A percentile compares a stretch with the other conserved stretches of the same genome.
phyloP scores from a whole-genome alignment of 1,284 basidiomycete species.

The Boletus sp. region DNA sequence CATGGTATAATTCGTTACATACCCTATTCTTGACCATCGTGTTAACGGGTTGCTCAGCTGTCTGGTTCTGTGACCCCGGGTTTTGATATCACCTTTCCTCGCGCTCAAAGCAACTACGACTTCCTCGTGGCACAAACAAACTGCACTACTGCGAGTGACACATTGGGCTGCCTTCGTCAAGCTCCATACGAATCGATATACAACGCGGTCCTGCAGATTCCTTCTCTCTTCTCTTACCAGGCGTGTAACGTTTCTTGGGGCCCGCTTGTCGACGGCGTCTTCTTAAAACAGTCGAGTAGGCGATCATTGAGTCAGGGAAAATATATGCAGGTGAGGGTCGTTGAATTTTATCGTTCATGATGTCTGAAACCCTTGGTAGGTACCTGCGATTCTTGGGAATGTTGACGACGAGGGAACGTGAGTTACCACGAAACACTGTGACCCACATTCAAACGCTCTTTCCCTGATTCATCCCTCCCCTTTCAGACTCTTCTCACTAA shows the following conservation, averaged over 20 bases:
- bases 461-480: not conserved
- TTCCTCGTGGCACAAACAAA: conserved; percentile 40
- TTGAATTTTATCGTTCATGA: not conserved
- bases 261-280: not conserved
- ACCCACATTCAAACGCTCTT: not conserved
- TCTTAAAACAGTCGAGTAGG: not conserved
- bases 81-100: conserved; percentile 46
- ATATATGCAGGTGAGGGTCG: conserved; percentile 16
- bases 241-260: conserved; percentile 16
- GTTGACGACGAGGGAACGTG: conserved; percentile 40
- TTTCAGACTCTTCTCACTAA: conserved; percentile 21
- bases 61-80: conserved; percentile 52
- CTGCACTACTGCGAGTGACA: conserved; percentile 40
- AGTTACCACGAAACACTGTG: conserved; percentile 7
- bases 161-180: conserved; percentile 46
- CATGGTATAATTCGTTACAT: conserved; percentile 42
- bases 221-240: conserved; percentile 19
- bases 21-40: not conserved
- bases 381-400: conserved; percentile 34
- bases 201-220: conserved; percentile 13
- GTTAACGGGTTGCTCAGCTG: not conserved
- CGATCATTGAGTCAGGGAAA: conserved; percentile 5
- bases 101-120: conserved; percentile 28
- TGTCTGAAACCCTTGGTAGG: conserved; percentile 19
- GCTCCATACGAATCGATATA: conserved; percentile 30